Base-by-base conservation (phyloP, 2,329 filamentous ascomycete genomes). In the Clarireedia paspali region DNA sequence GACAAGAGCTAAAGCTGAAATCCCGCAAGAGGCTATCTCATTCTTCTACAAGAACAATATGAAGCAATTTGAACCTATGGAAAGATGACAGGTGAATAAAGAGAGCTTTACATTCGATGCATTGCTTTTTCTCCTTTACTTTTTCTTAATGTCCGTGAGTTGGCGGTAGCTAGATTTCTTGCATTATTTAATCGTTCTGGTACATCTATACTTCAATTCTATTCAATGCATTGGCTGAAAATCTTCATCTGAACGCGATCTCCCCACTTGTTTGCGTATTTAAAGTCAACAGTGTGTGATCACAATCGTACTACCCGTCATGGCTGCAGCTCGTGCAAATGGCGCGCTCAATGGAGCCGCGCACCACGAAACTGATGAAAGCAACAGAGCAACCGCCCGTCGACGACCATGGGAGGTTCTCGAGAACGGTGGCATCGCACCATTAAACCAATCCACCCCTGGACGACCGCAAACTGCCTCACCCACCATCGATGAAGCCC, bases 401-500 rank as follows among this genome's bases (percentile, higher is more conserved):
- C 53, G 52, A 42, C 52, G 53, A 30, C 46, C 52, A 6, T 57
- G 56, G 45, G 55, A 54, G 12, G n/a, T 54, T 6, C 23, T 59
- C 10, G 38, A 53, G 20, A 53, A 48, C 9, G 59, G 59, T 40
- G 60, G 59, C 17, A 53, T 62, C 1, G 57, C 57, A 4, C 45
- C 47, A 17, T 38, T 45, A 24, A 27, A 50, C 12, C 52, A 39
- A 27, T 36, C 24, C 10, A 36, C 42, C 40, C 44, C 50, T 15
- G n/a, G 20, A 23, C 52, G 30, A 51, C 44, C 26, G 38, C 53
- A 24, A 42, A 51, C 45, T 46, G 48, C 38, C n/a, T 39, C 61
- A 6, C 51, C 45, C 17, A 62, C 63, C n/a, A 60, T 68, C 15
- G 51, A 55, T 47, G 40, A 47, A 17, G 62, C 62, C 7, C 62